These are phyloP conservation scores for Talaromyces sp. DNA, from an alignment of 2,329 filamentous ascomycete genomes.

Conservation along the genomic window DNA sequence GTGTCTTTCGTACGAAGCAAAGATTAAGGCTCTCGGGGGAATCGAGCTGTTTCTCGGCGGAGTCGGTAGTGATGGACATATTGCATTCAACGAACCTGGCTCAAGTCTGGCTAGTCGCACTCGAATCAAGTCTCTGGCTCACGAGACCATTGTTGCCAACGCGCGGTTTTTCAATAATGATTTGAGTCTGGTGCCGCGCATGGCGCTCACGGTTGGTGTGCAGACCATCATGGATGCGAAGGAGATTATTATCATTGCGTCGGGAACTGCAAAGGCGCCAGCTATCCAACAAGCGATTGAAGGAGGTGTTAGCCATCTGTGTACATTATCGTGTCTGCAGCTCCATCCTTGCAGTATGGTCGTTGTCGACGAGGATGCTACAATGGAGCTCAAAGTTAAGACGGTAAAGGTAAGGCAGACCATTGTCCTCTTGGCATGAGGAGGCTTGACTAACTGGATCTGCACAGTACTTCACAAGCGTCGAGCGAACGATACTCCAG, in stretches of 20 bases:
- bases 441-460: too few relatives aligned
- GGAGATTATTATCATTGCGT: slow-evolving; percentile 12
- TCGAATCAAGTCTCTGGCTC: slow-evolving; percentile 72
- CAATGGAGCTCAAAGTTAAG: slow-evolving; percentile 16
- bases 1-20: slow-evolving; percentile 41
- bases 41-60: slow-evolving; percentile 76
- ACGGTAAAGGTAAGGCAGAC: slow-evolving; percentile 4
- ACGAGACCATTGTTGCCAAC: slow-evolving; percentile 75
- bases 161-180: slow-evolving; percentile 72
- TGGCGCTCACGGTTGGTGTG: slow-evolving; percentile 18
- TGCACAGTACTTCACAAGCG: slow-evolving; percentile 15
- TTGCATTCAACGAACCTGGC: slow-evolving; percentile 78
- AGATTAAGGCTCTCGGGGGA: slow-evolving; percentile 49
- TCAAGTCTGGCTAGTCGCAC: slow-evolving; percentile 70
- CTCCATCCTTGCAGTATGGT: slow-evolving; percentile 17
- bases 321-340: slow-evolving; percentile 16
- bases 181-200: slow-evolving; percentile 12
- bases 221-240: slow-evolving; percentile 17
- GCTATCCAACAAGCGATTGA: slow-evolving; percentile 17
- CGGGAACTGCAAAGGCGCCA: slow-evolving; percentile 10
- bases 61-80: slow-evolving; percentile 76
- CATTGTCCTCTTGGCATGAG: too few relatives aligned
- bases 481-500: slow-evolving; percentile 5
- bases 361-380: slow-evolving; percentile 17
- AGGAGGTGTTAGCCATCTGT: slow-evolving; percentile 15